These are phyloP conservation scores for Phytophthora ohioensis DNA, from an alignment of 352 stramenopile species.

Conservation along the genomic window DNA sequence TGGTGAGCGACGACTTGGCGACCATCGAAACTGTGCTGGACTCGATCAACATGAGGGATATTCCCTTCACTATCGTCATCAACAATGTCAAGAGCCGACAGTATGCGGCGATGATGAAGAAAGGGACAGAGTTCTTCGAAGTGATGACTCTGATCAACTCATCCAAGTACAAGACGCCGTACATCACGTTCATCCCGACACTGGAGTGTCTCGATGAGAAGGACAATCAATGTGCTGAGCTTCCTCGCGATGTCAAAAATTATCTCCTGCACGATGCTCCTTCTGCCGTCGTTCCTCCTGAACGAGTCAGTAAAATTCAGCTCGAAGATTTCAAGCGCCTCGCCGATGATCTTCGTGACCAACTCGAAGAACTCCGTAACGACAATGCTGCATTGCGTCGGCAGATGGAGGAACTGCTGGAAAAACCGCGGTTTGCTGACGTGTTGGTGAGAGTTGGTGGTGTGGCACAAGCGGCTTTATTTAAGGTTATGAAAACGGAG, in stretches of 20 bases:
- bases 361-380: background rate
- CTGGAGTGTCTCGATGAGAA: background rate
- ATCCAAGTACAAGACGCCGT: slow-evolving; percentile 14
- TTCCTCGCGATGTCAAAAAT: background rate
- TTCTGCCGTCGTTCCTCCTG: background rate
- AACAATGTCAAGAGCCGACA: slow-evolving; percentile 32
- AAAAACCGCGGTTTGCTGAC: background rate
- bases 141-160: slow-evolving; percentile 21
- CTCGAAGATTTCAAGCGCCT: background rate
- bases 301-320: slow-evolving; percentile 2
- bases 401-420: background rate
- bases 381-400: background rate
- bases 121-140: slow-evolving; percentile 12
- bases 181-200: slow-evolving; percentile 31
- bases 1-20: slow-evolving; percentile 26
- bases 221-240: background rate
- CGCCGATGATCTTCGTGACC: no score
- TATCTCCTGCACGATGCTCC: background rate
- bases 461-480: no score
- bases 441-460: no score
- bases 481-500: no score
- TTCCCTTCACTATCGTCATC: slow-evolving; percentile 31
- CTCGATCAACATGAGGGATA: slow-evolving; percentile 20
- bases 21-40: slow-evolving; percentile 33
- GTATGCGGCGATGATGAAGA: slow-evolving; percentile 16